Base-by-base conservation (phyloP, 1,284 basidiomycete genomes). In the Rhizoctonia solani region DNA sequence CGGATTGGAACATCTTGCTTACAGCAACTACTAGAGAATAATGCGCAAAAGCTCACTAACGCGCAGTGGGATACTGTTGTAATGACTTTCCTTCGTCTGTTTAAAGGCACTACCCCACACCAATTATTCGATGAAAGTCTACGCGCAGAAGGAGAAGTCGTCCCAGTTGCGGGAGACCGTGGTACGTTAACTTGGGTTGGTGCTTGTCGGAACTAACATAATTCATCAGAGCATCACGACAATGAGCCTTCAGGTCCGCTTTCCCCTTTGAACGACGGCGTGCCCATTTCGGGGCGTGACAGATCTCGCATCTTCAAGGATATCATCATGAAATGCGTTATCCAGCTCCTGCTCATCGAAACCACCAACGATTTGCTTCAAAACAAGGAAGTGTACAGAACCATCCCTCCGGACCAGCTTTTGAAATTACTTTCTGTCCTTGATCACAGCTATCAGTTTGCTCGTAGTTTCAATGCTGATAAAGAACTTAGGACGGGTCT, bases 321-420 rank as follows among this genome's bases (percentile, higher is more conserved):
- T 78, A 98, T 99, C 77, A 99, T 99, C 72, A 95, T 99, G 74
- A 99, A 99, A 89, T 99, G 97, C 77, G 97, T 99, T 29, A 84
- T 99, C 34, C 97, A 99, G 75, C 81, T 99, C 19, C 82, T 99
- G 61, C 85, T 99, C 49, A 99, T 99, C 74, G 97, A 99, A 79
- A 99, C 94, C 19, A 96, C 95, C 5, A 94, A 96, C 75, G 97
- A 99, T 74, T 83, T 99, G 14, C 83, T 99, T 39, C 91, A 94
- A 69, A 97, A 96, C 74, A 84, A 92, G 71, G 87, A 90, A 56
- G 92, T 99, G 54, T 99, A 99, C 80, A 85, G 83, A 59, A 93
- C 92, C 3, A 99, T 99, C 73, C 97, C 97, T 30, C 93, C 96
- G 0, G 88, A 92, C 68, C 93, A 98, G 74, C 81, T 99, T 11